These are phyloP conservation scores for Protea cynaroides DNA, from an alignment of 164 flowering plant species.

Conservation along the genomic window DNA sequence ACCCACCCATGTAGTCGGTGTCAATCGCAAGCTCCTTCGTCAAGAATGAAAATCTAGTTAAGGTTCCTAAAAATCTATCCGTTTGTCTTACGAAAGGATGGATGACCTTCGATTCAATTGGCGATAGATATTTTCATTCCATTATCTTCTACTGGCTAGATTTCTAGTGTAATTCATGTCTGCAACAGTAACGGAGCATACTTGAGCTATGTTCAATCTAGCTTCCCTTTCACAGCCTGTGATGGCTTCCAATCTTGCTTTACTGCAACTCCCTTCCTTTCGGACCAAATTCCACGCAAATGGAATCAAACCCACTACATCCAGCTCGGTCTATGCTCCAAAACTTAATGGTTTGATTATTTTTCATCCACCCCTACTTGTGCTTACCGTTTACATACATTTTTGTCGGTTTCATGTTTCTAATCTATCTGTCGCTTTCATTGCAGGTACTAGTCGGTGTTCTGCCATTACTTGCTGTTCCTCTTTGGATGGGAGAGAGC, in stretches of 20 bases:
- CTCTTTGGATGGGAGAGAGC: conserved; percentile 54
- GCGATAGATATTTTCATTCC: too few relatives aligned
- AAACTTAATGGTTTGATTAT: conserved; percentile 4
- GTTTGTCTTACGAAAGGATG: too few relatives aligned
- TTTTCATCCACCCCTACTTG: not conserved
- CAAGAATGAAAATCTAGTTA: too few relatives aligned
- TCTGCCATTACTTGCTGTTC: conserved; percentile 33
- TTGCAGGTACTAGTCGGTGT: conserved; percentile 12
- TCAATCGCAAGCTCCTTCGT: too few relatives aligned
- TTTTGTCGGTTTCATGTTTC: not conserved
- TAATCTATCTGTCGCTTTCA: not conserved
- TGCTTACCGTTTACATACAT: not conserved
- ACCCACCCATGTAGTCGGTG: too few relatives aligned
- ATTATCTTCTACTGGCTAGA: too few relatives aligned
- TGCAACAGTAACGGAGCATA: too few relatives aligned
- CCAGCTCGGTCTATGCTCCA: conserved; percentile 1
- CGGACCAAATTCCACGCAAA: conserved; percentile 3
- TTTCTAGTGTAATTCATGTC: too few relatives aligned
- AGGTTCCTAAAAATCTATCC: too few relatives aligned
- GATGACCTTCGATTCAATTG: too few relatives aligned
- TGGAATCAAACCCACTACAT: conserved; percentile 7
- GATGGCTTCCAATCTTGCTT: conserved; percentile 17
- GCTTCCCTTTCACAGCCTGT: not conserved
- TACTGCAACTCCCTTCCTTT: conserved; percentile 16
- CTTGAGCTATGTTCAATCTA: not conserved